Conservation (phyloP, 2,329 filamentous ascomycete genomes). For the Alternaria solani region DNA sequence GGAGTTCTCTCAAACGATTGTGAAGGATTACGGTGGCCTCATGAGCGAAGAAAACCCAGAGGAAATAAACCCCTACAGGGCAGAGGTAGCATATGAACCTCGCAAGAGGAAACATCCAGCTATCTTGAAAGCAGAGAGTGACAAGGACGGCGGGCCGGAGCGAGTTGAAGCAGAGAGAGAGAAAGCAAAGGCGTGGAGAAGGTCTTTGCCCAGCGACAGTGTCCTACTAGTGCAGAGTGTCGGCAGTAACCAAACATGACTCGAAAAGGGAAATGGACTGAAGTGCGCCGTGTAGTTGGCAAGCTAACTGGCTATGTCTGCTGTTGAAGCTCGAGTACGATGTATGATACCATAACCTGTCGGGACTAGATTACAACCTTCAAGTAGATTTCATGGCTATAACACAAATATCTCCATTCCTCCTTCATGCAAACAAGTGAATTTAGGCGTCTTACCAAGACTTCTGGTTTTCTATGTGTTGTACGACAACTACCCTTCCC, state of each 20-base stretch:
- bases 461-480: too few species aligned
- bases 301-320: neutral
- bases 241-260: neutral
- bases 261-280: neutral
- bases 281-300: too few species aligned
- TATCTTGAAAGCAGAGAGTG: neutral
- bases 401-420: neutral
- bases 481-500: too few species aligned
- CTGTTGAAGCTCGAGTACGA: neutral
- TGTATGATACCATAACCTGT: neutral
- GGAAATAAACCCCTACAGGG: neutral
- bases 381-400: neutral
- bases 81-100: slow-evolving; percentile 7
- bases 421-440: too few species aligned
- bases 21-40: neutral
- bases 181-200: neutral
- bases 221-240: neutral
- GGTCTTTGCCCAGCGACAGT: neutral
- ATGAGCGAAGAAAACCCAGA: neutral
- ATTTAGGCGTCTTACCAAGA: too few species aligned
- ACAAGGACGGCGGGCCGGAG: neutral
- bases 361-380: neutral
- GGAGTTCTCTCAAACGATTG: slow-evolving; percentile 58
- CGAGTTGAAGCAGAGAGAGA: neutral
- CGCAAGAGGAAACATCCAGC: slow-evolving; percentile 1